Evolutionary conservation across 225 moss, liverwort and hornwort species (phyloP).

Genomic region (Climacium dendroides): DNA sequence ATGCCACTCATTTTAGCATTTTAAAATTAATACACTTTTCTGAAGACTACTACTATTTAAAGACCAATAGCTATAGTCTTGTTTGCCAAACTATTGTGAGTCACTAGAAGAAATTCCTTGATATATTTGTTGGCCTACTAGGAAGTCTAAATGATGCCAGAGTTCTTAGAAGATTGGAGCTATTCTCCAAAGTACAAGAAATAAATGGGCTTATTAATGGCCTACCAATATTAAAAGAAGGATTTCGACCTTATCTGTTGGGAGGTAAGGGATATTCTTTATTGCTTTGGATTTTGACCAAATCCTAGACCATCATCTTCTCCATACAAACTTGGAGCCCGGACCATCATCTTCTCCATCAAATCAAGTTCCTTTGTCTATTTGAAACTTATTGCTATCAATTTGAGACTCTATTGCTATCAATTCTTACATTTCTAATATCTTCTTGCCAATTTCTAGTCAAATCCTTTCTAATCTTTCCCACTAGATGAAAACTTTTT

Average conservation of each 20-base stretch:
- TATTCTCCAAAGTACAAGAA: fast-evolving
- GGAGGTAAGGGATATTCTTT: background rate
- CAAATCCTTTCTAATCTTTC: no score
- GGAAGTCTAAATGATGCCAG: background rate
- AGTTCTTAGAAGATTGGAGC: background rate
- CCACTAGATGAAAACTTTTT: no score
- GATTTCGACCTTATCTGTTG: background rate
- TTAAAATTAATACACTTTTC: background rate
- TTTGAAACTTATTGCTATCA: no score
- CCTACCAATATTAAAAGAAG: fast-evolving
- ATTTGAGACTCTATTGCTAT: no score
- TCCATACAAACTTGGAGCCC: no score
- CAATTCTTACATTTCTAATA: no score
- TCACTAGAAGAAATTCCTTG: background rate
- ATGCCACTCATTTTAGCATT: background rate
- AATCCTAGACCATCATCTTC: no score
- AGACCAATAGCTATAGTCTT: background rate
- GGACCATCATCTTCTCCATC: no score
- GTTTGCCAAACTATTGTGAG: background rate
- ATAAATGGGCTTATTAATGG: background rate
- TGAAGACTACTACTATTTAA: no score
- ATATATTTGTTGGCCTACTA: background rate
- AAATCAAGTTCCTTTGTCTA: no score
- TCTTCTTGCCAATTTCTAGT: no score
- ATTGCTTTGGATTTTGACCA: background rate